Base-by-base conservation (phyloP, 768 basidiomycete species). In the Boletus speciosus region DNA sequence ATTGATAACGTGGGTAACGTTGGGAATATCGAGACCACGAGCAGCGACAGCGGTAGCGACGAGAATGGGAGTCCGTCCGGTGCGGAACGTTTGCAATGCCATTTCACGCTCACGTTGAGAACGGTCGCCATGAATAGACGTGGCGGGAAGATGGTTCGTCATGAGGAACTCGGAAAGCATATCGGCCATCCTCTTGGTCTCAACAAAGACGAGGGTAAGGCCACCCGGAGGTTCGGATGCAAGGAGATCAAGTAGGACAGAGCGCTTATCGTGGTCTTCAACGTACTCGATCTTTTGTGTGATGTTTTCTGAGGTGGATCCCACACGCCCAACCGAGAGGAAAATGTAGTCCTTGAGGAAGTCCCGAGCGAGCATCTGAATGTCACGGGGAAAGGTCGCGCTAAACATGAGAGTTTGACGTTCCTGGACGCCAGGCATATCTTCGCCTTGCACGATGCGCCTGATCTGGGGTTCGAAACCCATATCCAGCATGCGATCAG, bases 401-500 rank as follows among this genome's bases (percentile, higher is more conserved):
- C 90, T 93, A 76, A 99, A 99, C 97, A 99, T 99, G 75, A 99
- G 89, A 2, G 97, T 99, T 70, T 98, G 97, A 58, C 97, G 90
- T 12, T 93, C 85, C 27, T 81, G 74, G 14, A 88, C 84, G 43
- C 86, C 88, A n/a, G 97, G 93, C 97, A 99, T 99, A 71, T 99
- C 97, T 66, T 94, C 93, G 62, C 91, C 90, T 73, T 99, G 92
- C 19, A 99, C 97, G 68, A 99, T 99, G 32, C 93, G 83, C 59
- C 97, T 84, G 67, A 99, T 99, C 76, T 98, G 97, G 52, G 97
- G 97, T 74, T 99, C 97, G 80, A 99, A 99, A 87, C 97, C 97
- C 97, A 99, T 99, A 78, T 99, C 97, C 67, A 99, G 83, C 97
- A 99, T 99, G 66, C 97, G 90, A 79, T 99, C 97, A 57, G 97